These are phyloP conservation scores for Rhodosorus marinus DNA, from an alignment of 23 red algal species.

Conservation along the genomic window DNA sequence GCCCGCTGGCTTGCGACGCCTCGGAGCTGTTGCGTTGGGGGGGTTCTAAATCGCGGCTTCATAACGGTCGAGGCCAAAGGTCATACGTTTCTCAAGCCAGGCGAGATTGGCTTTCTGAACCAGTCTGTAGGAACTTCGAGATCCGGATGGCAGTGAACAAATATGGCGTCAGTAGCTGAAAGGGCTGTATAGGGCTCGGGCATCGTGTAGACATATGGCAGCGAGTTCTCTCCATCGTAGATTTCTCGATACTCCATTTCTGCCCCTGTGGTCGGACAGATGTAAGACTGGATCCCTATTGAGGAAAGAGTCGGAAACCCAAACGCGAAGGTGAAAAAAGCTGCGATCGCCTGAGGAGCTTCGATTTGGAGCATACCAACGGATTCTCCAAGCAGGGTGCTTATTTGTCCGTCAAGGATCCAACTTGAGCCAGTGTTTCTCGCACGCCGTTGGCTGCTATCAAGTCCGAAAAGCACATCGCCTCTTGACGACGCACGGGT, in stretches of 20 bases:
- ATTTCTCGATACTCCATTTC: slow-evolving; percentile 21
- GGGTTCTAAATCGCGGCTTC: no score
- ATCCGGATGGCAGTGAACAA: slow-evolving; percentile 37
- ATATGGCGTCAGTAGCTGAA: slow-evolving; percentile 34
- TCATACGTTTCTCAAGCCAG: no score
- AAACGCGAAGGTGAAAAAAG: background rate
- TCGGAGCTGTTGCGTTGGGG: no score
- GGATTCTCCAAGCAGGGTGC: background rate
- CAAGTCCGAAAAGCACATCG: slow-evolving; percentile 1
- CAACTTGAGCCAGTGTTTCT: slow-evolving; percentile 5
- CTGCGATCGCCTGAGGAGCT: background rate
- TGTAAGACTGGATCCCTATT: background rate
- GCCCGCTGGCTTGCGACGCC: no score
- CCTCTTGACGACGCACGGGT: slow-evolving; percentile 5
- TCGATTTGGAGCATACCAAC: background rate
- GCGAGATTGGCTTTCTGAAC: no score
- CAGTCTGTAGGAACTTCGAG: slow-evolving; percentile 20
- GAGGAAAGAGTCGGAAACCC: background rate
- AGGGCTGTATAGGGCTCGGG: slow-evolving; percentile 40
- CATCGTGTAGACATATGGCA: slow-evolving; percentile 56
- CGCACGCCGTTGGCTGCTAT: slow-evolving; percentile 7
- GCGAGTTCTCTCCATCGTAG: slow-evolving; percentile 16
- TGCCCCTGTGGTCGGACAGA: slow-evolving; percentile 33
- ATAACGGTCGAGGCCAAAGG: no score
- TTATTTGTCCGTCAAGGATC: slow-evolving; percentile 1